Conservation (phyloP, 495 filamentous ascomycete species). For the Staphylotrichum longicolle region DNA sequence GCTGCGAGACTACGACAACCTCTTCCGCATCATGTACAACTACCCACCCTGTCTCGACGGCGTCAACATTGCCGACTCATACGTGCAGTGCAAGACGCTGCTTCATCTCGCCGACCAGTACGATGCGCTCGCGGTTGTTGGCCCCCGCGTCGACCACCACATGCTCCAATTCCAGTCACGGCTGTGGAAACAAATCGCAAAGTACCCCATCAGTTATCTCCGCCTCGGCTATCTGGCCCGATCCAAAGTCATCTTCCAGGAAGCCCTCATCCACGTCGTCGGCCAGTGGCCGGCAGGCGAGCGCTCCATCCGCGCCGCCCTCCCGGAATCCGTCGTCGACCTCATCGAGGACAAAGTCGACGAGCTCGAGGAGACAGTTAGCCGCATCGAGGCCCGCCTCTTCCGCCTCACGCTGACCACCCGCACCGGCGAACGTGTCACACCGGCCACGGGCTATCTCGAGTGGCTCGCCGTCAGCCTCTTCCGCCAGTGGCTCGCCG, state of each 20-base stretch:
- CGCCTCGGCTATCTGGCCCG: constrained; percentile 83
- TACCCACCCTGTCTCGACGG: constrained; percentile 75
- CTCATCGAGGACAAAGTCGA: constrained; percentile 89
- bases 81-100: constrained; percentile 86
- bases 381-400: constrained; percentile 68
- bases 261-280: constrained; percentile 87
- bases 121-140: constrained; percentile 82
- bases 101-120: constrained; percentile 85
- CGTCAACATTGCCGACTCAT: constrained; percentile 84
- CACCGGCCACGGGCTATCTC: constrained; percentile 70
- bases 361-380: constrained; percentile 70
- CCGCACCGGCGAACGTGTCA: constrained; percentile 75
- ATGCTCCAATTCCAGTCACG: constrained; percentile 83
- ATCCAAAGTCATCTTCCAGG: constrained; percentile 81
- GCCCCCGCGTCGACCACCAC: constrained; percentile 89
- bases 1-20: constrained; percentile 86
- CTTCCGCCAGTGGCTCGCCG: constrained; percentile 87
- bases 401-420: constrained; percentile 78
- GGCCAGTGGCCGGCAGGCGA: constrained; percentile 84
- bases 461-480: constrained; percentile 84
- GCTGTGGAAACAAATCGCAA: constrained; percentile 90
- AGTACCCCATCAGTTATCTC: constrained; percentile 87
- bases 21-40: constrained; percentile 92
- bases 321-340: constrained; percentile 73
- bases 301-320: constrained; percentile 66